A percentile compares a stretch with the other conserved stretches of the same genome.
Evolutionary conservation across 1,139 yeast species (phyloP).

Genomic region (Hanseniaspora uvarum): DNA sequence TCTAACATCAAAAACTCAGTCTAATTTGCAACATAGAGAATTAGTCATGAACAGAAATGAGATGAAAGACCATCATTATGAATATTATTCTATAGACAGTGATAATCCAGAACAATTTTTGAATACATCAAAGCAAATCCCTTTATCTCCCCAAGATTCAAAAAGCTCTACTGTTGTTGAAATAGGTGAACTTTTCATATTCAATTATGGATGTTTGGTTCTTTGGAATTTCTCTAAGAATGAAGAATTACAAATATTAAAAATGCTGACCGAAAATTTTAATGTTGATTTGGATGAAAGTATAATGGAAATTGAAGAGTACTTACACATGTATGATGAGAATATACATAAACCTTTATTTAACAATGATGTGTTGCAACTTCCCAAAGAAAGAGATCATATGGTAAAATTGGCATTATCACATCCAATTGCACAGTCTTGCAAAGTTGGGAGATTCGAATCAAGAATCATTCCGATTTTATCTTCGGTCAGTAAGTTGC

Average conservation of each 20-base stretch:
- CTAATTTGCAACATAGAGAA: slow-evolving; percentile 11
- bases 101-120: slow-evolving; percentile 35
- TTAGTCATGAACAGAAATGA: slow-evolving; percentile 57
- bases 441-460: slow-evolving; percentile 82
- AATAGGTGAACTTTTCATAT: slow-evolving; percentile 73
- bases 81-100: slow-evolving; percentile 61
- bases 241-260: slow-evolving; percentile 80
- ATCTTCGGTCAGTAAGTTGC: slow-evolving; percentile 75
- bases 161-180: slow-evolving; percentile 3
- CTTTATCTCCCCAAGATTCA: slow-evolving; percentile 27
- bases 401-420: slow-evolving; percentile 85
- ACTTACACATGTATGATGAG: slow-evolving; percentile 81
- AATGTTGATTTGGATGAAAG: slow-evolving; percentile 55
- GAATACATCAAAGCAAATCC: slow-evolving; percentile 55
- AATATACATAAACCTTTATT: slow-evolving; percentile 78
- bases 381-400: slow-evolving; percentile 75
- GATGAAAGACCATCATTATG: slow-evolving; percentile 81
- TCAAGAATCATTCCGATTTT: slow-evolving; percentile 78
- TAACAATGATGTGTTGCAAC: slow-evolving; percentile 86
- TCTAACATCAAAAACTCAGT: slow-evolving; percentile 51
- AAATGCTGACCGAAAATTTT: slow-evolving; percentile 55
- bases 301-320: slow-evolving; percentile 86
- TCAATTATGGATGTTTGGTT: slow-evolving; percentile 87
- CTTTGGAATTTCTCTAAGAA: slow-evolving; percentile 92
- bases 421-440: slow-evolving; percentile 94